phyloP scores from a whole-genome alignment of 495 filamentous ascomycete genomes.

The Aspergillus nanangensis region DNA sequence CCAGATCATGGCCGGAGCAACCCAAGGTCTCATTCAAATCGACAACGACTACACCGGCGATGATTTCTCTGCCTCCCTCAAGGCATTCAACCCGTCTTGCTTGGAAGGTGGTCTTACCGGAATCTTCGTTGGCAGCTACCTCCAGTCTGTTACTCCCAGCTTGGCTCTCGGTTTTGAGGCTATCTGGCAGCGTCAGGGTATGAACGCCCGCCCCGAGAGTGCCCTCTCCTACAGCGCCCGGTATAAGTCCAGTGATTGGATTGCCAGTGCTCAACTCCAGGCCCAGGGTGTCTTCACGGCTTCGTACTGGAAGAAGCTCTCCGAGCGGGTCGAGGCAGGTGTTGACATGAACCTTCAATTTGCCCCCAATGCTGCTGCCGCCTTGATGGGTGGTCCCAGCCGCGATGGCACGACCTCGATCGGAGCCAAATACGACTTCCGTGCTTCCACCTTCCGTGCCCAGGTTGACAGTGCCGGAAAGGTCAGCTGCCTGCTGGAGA shows the following conservation, averaged over 20 bases:
- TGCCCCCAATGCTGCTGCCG: constrained; percentile 53
- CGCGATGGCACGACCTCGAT: constrained; percentile 87
- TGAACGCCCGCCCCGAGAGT: constrained; percentile 76
- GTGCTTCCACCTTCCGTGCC: constrained; percentile 86
- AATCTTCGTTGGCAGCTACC: constrained; percentile 90
- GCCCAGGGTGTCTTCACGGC: constrained; percentile 78
- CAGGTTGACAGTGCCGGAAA: constrained; percentile 94
- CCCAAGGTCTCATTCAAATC: constrained; percentile 73
- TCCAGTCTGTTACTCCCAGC: constrained; percentile 86
- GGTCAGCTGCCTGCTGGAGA: constrained; percentile 89
- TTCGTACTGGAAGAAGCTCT: constrained; percentile 92
- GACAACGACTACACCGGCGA: constrained; percentile 91
- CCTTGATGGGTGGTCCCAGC: constrained; percentile 65
- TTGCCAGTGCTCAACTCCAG: constrained; percentile 81
- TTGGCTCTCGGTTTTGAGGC: constrained; percentile 87
- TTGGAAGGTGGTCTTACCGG: constrained; percentile 90
- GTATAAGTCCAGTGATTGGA: constrained; percentile 88
- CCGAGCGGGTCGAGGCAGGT: constrained; percentile 94
- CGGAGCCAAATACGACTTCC: constrained; percentile 98
- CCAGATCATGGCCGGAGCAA: constrained; percentile 65
- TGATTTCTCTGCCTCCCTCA: constrained; percentile 88
- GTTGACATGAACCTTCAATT: constrained; percentile 90
- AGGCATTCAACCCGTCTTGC: constrained; percentile 87
- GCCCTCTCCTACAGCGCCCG: constrained; percentile 81
- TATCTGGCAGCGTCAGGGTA: constrained; percentile 82